Evolutionary conservation across 495 filamentous ascomycete species (phyloP).

Genomic region (Hypoxylon subgilvum): DNA sequence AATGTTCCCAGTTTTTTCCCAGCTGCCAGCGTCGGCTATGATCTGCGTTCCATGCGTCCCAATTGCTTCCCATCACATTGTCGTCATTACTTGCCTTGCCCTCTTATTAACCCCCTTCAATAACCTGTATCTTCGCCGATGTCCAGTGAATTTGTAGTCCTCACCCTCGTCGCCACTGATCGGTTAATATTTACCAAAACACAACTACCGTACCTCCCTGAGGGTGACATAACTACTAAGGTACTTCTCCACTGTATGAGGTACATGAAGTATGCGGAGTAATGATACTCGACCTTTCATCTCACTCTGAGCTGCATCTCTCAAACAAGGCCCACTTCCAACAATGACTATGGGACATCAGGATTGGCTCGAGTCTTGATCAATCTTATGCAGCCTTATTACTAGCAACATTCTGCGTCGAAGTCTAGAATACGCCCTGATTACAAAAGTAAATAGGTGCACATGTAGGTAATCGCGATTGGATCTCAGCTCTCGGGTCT

Average conservation of each 20-base stretch:
- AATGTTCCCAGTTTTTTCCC: too few species aligned
- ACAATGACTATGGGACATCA: conserved; percentile 9
- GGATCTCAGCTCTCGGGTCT: conserved; percentile 17
- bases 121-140: neutral
- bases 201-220: neutral
- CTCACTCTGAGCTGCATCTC: neutral
- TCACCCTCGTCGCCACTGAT: neutral
- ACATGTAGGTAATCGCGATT: conserved; percentile 23
- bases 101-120: conserved; percentile 12
- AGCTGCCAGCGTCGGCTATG: conserved; percentile 3
- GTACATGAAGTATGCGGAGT: neutral
- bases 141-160: neutral
- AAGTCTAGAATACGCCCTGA: conserved; percentile 8
- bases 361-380: conserved; percentile 1
- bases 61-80: conserved; percentile 31
- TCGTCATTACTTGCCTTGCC: conserved; percentile 28
- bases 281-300: conserved; percentile 9
- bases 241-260: neutral
- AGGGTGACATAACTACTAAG: neutral
- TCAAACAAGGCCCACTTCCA: conserved; percentile 23
- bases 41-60: conserved; percentile 5
- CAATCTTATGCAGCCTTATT: conserved; percentile 10
- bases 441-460: too few species aligned
- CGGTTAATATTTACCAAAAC: neutral
- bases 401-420: conserved; percentile 5